A percentile compares a stretch with the other conserved stretches of the same genome.
phyloP scores from a whole-genome alignment of 768 basidiomycete species.

The Rhodotorula taiwanensis region DNA sequence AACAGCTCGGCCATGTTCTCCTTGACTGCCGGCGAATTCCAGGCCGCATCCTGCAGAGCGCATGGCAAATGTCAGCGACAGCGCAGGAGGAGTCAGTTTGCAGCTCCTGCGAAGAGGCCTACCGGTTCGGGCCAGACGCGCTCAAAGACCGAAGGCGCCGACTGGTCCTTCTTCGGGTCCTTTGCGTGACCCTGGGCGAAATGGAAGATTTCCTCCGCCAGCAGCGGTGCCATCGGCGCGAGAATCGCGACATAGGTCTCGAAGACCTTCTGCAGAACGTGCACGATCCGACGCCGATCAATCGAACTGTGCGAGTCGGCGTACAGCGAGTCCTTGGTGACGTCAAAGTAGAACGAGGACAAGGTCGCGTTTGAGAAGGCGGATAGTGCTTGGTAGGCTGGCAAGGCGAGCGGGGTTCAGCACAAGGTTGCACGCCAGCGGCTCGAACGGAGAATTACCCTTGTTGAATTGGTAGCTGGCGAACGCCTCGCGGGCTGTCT shows the following conservation, averaged over 20 bases:
- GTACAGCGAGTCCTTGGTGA: conserved; percentile 82
- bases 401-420: not conserved
- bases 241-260: conserved; percentile 53
- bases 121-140: conserved; percentile 62
- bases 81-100: not conserved
- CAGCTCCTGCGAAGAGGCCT: conserved; percentile 40
- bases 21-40: conserved; percentile 57
- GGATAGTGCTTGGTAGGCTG: conserved; percentile 65
- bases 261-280: conserved; percentile 63
- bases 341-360: conserved; percentile 86
- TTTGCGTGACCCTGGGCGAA: conserved; percentile 19
- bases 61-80: too few species aligned
- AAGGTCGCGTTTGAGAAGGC: conserved; percentile 76
- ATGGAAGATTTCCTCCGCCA: conserved; percentile 77
- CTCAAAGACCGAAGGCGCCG: conserved; percentile 60
- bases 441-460: too few species aligned
- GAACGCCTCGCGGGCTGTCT: conserved; percentile 62
- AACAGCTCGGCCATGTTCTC: conserved; percentile 62
- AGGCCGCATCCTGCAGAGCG: conserved; percentile 52
- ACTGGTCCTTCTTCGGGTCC: conserved; percentile 33
- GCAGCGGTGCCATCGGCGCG: conserved; percentile 80
- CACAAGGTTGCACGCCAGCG: not conserved
- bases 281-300: conserved; percentile 60
- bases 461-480: conserved; percentile 68
- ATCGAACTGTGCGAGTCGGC: conserved; percentile 54